These are phyloP conservation scores for Chenopodium suecicum DNA, from an alignment of 148 eudicot genomes.

Conservation along the genomic window DNA sequence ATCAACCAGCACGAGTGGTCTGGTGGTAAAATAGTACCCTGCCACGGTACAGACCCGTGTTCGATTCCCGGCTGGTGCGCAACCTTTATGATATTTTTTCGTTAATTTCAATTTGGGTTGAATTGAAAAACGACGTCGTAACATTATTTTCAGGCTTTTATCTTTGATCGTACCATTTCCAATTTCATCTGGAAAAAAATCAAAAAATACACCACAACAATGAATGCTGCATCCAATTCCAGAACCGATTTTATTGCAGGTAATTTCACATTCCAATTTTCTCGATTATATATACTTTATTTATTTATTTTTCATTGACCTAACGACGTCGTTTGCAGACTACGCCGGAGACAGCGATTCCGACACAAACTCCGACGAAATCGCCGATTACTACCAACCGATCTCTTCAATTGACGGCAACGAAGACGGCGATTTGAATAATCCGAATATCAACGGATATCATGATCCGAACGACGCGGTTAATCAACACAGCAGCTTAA, in stretches of 20 bases:
- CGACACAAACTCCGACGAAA: constrained; percentile 49
- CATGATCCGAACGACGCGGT: not conserved
- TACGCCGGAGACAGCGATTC: constrained; percentile 58
- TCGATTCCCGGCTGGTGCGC: constrained; percentile 52
- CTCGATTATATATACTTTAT: not conserved
- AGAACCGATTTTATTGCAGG: constrained; percentile 26
- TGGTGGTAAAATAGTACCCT: constrained; percentile 53
- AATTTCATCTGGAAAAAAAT: not conserved
- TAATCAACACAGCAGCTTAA: constrained; percentile 8
- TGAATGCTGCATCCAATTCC: constrained; percentile 44
- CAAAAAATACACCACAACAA: not conserved
- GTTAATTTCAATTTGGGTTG: too few species aligned
- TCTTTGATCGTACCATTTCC: too few species aligned
- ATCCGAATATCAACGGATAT: constrained; percentile 22
- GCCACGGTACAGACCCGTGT: constrained; percentile 56
- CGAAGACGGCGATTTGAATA: constrained; percentile 33
- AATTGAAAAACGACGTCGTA: too few species aligned
- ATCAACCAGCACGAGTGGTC: constrained; percentile 35
- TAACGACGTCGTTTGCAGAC: constrained; percentile 28
- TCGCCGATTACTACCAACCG: constrained; percentile 61
- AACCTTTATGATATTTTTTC: not conserved
- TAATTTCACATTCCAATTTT: constrained; percentile 3
- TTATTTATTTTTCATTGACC: too few species aligned
- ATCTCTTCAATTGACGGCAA: constrained; percentile 37
- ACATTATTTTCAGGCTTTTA: too few species aligned